Evolutionary conservation across 257 asterid genomes (phyloP).

Genomic region (Plectranthus barbatus): DNA sequence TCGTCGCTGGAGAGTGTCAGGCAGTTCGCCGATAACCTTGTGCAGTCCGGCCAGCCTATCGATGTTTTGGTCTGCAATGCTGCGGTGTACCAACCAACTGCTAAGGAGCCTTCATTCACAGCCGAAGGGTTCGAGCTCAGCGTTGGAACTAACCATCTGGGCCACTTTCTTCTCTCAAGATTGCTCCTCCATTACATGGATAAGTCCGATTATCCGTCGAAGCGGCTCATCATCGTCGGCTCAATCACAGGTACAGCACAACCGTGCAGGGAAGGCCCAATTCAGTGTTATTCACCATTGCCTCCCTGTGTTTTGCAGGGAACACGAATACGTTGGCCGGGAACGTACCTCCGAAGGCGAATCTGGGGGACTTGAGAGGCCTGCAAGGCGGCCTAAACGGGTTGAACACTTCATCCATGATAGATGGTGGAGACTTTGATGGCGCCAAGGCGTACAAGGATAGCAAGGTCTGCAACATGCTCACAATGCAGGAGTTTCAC

Average conservation of each 20-base stretch:
- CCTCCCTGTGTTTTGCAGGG: too few relatives aligned
- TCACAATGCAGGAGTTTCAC: slow-evolving; percentile 93
- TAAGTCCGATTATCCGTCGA: slow-evolving; percentile 71
- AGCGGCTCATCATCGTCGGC: slow-evolving; percentile 84
- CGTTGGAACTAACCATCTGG: slow-evolving; percentile 84
- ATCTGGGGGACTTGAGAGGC: slow-evolving; percentile 81
- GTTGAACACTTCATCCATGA: slow-evolving; percentile 68
- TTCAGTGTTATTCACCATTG: too few relatives aligned
- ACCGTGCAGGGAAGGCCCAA: slow-evolving; percentile 47
- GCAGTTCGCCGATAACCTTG: slow-evolving; percentile 67
- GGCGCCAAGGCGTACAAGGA: slow-evolving; percentile 98
- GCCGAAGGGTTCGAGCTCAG: slow-evolving; percentile 93
- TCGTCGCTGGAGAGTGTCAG: slow-evolving; percentile 81
- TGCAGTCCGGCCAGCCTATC: slow-evolving; percentile 46
- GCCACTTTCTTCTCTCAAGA: slow-evolving; percentile 80
- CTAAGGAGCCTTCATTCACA: slow-evolving; percentile 66
- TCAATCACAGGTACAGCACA: slow-evolving; percentile 42
- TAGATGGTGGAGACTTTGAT: slow-evolving; percentile 80
- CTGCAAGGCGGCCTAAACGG: slow-evolving; percentile 72
- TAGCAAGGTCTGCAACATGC: slow-evolving; percentile 97
- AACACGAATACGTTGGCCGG: slow-evolving; percentile 93
- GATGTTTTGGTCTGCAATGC: slow-evolving; percentile 91
- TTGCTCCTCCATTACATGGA: slow-evolving; percentile 76
- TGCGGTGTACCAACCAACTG: slow-evolving; percentile 78
- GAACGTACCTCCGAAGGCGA: slow-evolving; percentile 94